phyloP scores from a whole-genome alignment of 2,329 filamentous ascomycete genomes.

The Podosphaera fusca region DNA sequence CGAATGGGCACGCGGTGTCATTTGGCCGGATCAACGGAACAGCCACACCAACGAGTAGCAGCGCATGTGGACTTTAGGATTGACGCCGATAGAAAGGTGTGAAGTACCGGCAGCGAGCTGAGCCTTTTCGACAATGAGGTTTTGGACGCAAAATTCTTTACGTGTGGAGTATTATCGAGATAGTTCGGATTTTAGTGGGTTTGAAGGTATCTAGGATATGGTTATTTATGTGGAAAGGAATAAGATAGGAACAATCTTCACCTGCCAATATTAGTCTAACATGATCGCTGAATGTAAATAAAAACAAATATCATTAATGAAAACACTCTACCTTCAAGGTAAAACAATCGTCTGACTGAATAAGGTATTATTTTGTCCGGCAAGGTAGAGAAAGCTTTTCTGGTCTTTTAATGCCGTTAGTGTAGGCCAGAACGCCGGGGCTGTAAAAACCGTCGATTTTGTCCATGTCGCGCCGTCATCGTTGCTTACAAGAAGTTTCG shows the following conservation, averaged over 20 bases:
- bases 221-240: too few relatives aligned
- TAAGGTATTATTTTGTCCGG: neutral
- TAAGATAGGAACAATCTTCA: neutral
- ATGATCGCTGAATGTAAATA: neutral
- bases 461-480: neutral
- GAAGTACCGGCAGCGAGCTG: too few relatives aligned
- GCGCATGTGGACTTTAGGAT: slow-evolving; percentile 21
- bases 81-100: neutral
- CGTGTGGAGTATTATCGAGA: too few relatives aligned
- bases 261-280: neutral
- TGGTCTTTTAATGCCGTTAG: neutral
- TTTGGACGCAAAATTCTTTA: neutral
- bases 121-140: neutral
- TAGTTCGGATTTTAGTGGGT: too few relatives aligned
- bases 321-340: neutral
- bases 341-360: neutral
- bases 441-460: neutral
- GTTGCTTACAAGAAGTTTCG: neutral
- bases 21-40: slow-evolving; percentile 30
- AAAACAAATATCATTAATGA: neutral
- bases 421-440: neutral
- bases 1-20: slow-evolving; percentile 24
- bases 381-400: neutral
- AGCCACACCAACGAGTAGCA: slow-evolving; percentile 21
- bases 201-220: too few relatives aligned